Conservation (phyloP, 176 grass and related monocot genomes). For the Calamus simplicifolius region DNA sequence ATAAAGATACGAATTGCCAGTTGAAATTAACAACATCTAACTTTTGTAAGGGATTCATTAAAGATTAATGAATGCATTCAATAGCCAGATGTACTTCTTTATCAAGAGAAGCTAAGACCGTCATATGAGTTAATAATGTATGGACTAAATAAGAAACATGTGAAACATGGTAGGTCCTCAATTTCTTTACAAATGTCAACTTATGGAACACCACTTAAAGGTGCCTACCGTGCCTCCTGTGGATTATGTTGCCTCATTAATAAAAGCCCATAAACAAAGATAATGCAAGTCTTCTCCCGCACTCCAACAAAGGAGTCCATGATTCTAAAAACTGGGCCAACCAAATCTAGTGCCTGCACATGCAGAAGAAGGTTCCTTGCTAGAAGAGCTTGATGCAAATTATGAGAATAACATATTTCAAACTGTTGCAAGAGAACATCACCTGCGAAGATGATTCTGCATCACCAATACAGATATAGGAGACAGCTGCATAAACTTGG, state of each 20-base stretch:
- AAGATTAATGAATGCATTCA: no score
- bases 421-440: background rate
- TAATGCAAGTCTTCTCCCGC: conserved; percentile 89
- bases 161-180: no score
- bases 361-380: conserved; percentile 1
- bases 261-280: conserved; percentile 90
- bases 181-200: no score
- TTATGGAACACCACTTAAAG: background rate
- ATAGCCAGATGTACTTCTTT: no score
- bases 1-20: no score
- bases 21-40: no score
- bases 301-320: conserved; percentile 96
- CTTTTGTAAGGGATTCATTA: no score
- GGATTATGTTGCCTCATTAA: conserved; percentile 96
- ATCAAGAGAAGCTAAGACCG: no score
- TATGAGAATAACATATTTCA: background rate
- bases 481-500: conserved; percentile 92
- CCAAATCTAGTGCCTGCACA: conserved; percentile 73
- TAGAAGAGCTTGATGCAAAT: background rate
- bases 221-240: conserved; percentile 73
- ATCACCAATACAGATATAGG: conserved; percentile 82
- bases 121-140: no score
- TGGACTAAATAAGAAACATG: no score
- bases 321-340: conserved; percentile 78
- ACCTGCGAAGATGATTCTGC: conserved; percentile 90